These are phyloP conservation scores for Astraeus odoratus DNA, from an alignment of 768 basidiomycete genomes.

Conservation along the genomic window DNA sequence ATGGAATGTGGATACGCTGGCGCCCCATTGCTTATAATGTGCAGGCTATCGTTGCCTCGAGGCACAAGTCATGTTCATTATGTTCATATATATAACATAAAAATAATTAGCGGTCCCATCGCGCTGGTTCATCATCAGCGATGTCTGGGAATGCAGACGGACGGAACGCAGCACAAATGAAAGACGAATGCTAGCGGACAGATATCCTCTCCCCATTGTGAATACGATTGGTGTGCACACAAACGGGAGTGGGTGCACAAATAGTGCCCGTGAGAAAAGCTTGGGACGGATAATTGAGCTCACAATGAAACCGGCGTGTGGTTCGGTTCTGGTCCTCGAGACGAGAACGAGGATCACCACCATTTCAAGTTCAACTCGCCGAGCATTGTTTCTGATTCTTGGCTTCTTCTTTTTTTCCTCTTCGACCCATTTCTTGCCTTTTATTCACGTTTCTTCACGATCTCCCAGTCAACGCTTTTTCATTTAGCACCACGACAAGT, in stretches of 20 bases:
- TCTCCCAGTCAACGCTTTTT: constrained; percentile 28
- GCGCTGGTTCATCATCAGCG: constrained; percentile 10
- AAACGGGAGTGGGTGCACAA: constrained; percentile 5
- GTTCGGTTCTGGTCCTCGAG: constrained; percentile 22
- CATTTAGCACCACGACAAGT: constrained; percentile 29
- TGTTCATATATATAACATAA: not conserved
- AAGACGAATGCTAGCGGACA: no score
- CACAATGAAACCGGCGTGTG: constrained; percentile 10
- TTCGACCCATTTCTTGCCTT: constrained; percentile 28
- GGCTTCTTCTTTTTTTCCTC: constrained; percentile 28
- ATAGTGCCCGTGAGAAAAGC: constrained; percentile 2
- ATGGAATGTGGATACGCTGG: constrained; percentile 6
- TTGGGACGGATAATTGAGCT: not conserved
- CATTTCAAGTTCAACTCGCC: constrained; percentile 12
- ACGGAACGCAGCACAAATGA: constrained; percentile 1
- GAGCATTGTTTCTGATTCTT: constrained; percentile 25
- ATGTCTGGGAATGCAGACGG: no score
- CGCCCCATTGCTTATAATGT: not conserved
- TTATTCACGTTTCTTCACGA: constrained; percentile 29
- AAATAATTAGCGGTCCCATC: constrained; percentile 8
- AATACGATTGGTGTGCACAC: no score
- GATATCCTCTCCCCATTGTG: no score
- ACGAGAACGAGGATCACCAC: constrained; percentile 22
- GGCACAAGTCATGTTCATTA: constrained; percentile 7
- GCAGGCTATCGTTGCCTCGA: constrained; percentile 18